These are phyloP conservation scores for Cutaneotrichosporon dermatis DNA, from an alignment of 1,284 basidiomycete species.

Conservation along the genomic window DNA sequence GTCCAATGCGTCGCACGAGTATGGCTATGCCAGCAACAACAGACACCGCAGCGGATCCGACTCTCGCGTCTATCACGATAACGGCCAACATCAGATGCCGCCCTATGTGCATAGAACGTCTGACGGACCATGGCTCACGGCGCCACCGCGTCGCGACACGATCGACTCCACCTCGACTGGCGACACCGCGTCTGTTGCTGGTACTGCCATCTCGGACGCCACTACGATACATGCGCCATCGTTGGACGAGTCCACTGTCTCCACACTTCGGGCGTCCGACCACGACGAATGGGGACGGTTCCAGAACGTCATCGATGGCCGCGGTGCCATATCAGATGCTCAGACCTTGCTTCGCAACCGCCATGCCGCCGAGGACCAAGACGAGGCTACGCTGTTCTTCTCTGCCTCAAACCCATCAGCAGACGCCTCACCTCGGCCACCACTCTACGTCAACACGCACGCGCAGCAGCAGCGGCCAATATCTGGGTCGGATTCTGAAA, in stretches of 20 bases:
- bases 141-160: neutral
- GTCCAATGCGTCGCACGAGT: too few relatives aligned
- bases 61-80: constrained; percentile 5
- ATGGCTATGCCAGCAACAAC: neutral
- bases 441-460: neutral
- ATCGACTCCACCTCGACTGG: constrained; percentile 1
- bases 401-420: neutral
- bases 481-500: constrained; percentile 4
- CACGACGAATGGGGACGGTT: constrained; percentile 4
- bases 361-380: too few relatives aligned
- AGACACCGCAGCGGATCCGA: constrained; percentile 25
- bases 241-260: constrained; percentile 28
- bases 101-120: too few relatives aligned
- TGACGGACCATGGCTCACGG: too few relatives aligned
- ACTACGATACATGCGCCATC: constrained; percentile 25
- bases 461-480: neutral
- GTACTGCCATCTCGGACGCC: constrained; percentile 27
- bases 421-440: neutral
- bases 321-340: neutral
- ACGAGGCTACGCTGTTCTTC: constrained; percentile 39
- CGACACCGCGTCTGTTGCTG: constrained; percentile 1
- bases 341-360: neutral
- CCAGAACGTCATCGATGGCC: constrained; percentile 22
- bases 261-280: too few relatives aligned
- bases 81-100: too few relatives aligned